These are phyloP conservation scores for Coemansia sp. DNA, from an alignment of 192 early-diverging fungal species.

Conservation along the genomic window DNA sequence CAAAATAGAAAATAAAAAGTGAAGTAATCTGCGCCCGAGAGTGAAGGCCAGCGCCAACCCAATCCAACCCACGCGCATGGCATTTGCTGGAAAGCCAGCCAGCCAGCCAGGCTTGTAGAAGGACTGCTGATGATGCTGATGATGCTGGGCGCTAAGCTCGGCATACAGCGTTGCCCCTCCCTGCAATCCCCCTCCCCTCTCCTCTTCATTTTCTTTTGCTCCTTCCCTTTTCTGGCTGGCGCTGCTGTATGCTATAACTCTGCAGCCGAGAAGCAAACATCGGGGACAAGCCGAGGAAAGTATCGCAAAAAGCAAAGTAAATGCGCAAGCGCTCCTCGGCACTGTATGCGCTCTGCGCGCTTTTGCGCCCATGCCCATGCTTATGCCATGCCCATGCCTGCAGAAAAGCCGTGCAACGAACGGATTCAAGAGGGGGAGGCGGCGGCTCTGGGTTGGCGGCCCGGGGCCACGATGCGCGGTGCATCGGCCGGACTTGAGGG, in stretches of 20 bases:
- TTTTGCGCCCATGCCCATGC: neutral
- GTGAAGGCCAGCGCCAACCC: constrained; percentile 3
- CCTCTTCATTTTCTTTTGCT: neutral
- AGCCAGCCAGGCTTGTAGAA: constrained; percentile 10
- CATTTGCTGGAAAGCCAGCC: constrained; percentile 31
- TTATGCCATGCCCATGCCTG: neutral
- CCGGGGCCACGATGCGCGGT: constrained; percentile 16
- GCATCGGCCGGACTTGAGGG: constrained; percentile 21
- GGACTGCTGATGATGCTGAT: constrained; percentile 1
- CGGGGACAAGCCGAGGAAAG: too few species aligned
- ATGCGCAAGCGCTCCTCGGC: neutral
- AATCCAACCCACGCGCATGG: constrained; percentile 15
- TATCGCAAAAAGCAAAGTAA: too few species aligned
- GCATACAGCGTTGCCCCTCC: constrained; percentile 15
- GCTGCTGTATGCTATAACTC: constrained; percentile 1
- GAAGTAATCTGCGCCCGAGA: constrained; percentile 16
- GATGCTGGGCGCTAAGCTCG: neutral
- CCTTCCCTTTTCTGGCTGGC: constrained; percentile 2
- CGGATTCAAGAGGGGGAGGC: constrained; percentile 5
- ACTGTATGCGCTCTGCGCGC: constrained; percentile 10
- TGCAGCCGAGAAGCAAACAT: too few species aligned
- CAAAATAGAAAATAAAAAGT: constrained; percentile 13
- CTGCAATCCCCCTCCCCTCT: constrained; percentile 6
- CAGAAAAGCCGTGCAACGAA: constrained; percentile 7
- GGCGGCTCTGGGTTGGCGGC: constrained; percentile 5